A percentile compares a stretch with the other conserved stretches of the same genome.
Conservation (phyloP, 345 rosid species). For the Pugionium dolabratum region DNA sequence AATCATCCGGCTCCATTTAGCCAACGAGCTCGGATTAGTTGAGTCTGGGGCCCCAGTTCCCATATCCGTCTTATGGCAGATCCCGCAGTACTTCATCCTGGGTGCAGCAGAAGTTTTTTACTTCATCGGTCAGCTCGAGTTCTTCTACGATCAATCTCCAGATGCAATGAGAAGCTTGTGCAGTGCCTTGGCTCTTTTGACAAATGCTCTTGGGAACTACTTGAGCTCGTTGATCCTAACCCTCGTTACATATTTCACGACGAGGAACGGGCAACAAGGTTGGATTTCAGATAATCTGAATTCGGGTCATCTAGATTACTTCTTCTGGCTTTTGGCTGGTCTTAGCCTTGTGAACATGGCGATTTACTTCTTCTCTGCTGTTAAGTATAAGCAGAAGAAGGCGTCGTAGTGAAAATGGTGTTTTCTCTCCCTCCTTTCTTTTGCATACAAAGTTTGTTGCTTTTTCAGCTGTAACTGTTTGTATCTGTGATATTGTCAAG, state of each 20-base stretch:
- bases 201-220: slow-evolving; percentile 77
- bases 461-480: slow-evolving; percentile 15
- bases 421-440: neutral
- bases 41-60: slow-evolving; percentile 61
- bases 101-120: slow-evolving; percentile 92
- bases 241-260: slow-evolving; percentile 65
- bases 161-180: slow-evolving; percentile 95
- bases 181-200: slow-evolving; percentile 72
- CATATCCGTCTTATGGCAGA: slow-evolving; percentile 80
- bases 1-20: slow-evolving; percentile 63
- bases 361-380: slow-evolving; percentile 63
- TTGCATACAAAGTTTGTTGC: slow-evolving; percentile 25
- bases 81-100: slow-evolving; percentile 79
- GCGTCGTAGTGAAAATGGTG: slow-evolving; percentile 36
- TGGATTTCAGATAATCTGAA: slow-evolving; percentile 95
- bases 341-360: slow-evolving; percentile 70
- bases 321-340: slow-evolving; percentile 89
- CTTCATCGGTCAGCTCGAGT: slow-evolving; percentile 81
- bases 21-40: slow-evolving; percentile 68
- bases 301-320: slow-evolving; percentile 86
- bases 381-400: slow-evolving; percentile 73
- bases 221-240: slow-evolving; percentile 85
- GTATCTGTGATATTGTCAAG: neutral
- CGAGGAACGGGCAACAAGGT: slow-evolving; percentile 58
- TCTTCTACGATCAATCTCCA: slow-evolving; percentile 93